A percentile compares a stretch with the other conserved stretches of the same genome.
Conservation (phyloP, 2,329 filamentous ascomycete species). For the Fusarium agapanthi region DNA sequence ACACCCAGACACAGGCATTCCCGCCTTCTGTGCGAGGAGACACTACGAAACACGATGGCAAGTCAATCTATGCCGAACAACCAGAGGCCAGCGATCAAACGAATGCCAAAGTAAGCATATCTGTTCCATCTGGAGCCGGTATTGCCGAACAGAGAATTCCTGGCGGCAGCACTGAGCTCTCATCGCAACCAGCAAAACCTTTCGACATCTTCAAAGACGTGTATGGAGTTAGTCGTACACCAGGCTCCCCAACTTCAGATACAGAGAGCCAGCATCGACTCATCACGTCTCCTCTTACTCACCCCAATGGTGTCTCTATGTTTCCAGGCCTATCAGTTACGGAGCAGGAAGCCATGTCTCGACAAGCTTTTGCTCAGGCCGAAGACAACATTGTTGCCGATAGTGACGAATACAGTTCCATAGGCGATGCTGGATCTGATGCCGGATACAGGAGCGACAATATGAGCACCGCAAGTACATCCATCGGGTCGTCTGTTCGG, state of each 20-base stretch:
- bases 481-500: constrained; percentile 52
- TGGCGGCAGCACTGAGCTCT: background rate
- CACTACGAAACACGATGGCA: background rate
- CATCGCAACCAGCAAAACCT: background rate
- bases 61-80: background rate
- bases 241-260: background rate
- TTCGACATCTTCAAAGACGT: constrained; percentile 3
- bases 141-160: background rate
- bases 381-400: constrained; percentile 50
- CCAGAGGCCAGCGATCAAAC: background rate
- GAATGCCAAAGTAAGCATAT: background rate
- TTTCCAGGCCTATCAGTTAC: constrained; percentile 48
- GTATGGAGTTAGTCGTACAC: background rate
- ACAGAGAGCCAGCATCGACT: constrained; percentile 7
- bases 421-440: constrained; percentile 42
- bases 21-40: constrained; percentile 9
- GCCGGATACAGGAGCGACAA: constrained; percentile 51
- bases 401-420: constrained; percentile 38
- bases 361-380: constrained; percentile 49
- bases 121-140: background rate
- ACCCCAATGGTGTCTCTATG: constrained; percentile 50
- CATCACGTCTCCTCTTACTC: constrained; percentile 45
- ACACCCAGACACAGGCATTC: constrained; percentile 12
- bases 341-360: constrained; percentile 49
- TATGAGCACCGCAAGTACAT: constrained; percentile 49